phyloP scores from a whole-genome alignment of 768 basidiomycete genomes.

The Pisolithus albus region DNA sequence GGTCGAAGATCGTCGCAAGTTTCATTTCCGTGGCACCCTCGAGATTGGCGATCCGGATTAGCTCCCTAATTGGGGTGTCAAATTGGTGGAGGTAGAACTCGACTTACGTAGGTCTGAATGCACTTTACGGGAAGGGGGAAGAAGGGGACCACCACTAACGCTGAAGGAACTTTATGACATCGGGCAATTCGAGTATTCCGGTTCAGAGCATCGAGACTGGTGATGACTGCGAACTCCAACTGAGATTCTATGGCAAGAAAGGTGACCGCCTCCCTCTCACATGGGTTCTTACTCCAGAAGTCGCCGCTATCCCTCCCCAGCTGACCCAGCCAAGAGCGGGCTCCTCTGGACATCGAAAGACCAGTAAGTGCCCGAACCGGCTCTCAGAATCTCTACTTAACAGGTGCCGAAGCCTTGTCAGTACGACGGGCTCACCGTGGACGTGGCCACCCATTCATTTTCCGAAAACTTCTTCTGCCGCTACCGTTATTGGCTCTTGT shows the following conservation, averaged over 20 bases:
- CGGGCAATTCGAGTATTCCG: conserved; percentile 9
- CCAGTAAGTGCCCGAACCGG: conserved; percentile 16
- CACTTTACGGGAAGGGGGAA: conserved; percentile 15
- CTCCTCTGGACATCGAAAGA: conserved; percentile 26
- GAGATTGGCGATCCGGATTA: conserved; percentile 39
- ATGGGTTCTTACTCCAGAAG: neutral
- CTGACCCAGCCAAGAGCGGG: conserved; percentile 22
- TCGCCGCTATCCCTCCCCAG: conserved; percentile 12
- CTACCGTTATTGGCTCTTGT: conserved; percentile 46
- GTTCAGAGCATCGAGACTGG: conserved; percentile 7
- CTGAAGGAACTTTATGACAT: conserved; percentile 30
- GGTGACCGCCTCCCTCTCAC: conserved; percentile 19
- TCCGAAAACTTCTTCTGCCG: conserved; percentile 48
- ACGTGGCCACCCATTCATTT: conserved; percentile 33
- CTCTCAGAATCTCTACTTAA: neutral
- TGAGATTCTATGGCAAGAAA: conserved; percentile 38
- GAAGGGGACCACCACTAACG: conserved; percentile 24
- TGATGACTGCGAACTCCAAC: conserved; percentile 22
- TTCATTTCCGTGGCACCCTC: conserved; percentile 48
- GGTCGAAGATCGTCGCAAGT: conserved; percentile 20
- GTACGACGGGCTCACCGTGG: conserved; percentile 42
- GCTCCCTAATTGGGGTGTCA: conserved; percentile 42
- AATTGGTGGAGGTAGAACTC: conserved; percentile 39
- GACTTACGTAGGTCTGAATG: conserved; percentile 31
- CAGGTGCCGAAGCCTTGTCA: conserved; percentile 29